Conservation (phyloP, 768 basidiomycete genomes). For the Kwoniella pini region DNA sequence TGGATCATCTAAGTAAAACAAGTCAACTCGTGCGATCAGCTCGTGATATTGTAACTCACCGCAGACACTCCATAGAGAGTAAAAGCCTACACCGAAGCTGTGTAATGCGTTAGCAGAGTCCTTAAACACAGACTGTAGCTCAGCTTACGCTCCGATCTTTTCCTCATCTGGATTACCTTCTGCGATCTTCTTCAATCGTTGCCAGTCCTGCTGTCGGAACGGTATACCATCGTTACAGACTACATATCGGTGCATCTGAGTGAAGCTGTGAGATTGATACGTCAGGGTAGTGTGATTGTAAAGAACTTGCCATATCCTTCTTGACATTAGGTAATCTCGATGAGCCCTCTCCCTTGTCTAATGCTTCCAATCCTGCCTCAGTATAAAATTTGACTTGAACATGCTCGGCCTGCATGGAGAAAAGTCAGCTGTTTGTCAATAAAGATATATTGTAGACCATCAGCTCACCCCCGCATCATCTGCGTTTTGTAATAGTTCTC, state of each 20-base stretch:
- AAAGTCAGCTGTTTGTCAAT: neutral
- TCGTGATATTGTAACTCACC: constrained; percentile 17
- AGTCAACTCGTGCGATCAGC: neutral
- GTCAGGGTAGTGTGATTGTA: no score
- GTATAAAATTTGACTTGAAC: constrained; percentile 51
- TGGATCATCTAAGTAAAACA: constrained; percentile 44
- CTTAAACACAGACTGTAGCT: no score
- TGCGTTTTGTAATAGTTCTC: constrained; percentile 93
- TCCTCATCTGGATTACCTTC: constrained; percentile 92
- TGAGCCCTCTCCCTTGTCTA: constrained; percentile 33
- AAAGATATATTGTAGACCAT: neutral
- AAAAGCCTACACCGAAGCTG: constrained; percentile 51
- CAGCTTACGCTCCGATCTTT: constrained; percentile 76
- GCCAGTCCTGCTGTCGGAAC: constrained; percentile 88
- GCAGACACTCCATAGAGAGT: constrained; percentile 46
- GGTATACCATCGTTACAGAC: constrained; percentile 84
- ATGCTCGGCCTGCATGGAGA: constrained; percentile 39
- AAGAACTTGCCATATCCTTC: constrained; percentile 61
- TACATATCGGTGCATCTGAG: constrained; percentile 72
- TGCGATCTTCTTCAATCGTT: constrained; percentile 86
- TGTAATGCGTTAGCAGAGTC: no score
- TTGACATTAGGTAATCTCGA: constrained; percentile 65
- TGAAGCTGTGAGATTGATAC: neutral
- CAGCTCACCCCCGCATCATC: constrained; percentile 70
- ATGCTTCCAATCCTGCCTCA: constrained; percentile 27